These are phyloP conservation scores for Tuber microsphaerosporum DNA, from an alignment of 495 filamentous ascomycete genomes.

Conservation along the genomic window DNA sequence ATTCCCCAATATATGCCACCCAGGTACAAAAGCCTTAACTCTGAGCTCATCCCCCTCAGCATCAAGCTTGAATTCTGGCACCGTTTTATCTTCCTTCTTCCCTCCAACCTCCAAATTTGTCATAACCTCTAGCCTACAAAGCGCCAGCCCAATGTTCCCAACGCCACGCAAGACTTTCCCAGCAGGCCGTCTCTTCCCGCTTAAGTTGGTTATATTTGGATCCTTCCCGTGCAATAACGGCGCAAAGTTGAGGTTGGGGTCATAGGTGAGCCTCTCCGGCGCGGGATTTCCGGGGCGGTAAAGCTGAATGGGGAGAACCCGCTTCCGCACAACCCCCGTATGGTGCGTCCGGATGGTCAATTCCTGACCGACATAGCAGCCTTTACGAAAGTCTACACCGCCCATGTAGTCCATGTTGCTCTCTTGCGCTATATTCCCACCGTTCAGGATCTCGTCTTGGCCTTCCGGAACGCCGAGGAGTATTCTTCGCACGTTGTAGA, in stretches of 20 bases:
- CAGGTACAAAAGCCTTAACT: slow-evolving; percentile 80
- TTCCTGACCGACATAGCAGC: slow-evolving; percentile 95
- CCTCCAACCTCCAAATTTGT: slow-evolving; percentile 58
- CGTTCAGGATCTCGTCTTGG: slow-evolving; percentile 62
- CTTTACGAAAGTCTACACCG: slow-evolving; percentile 86
- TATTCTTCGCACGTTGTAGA: slow-evolving; percentile 65
- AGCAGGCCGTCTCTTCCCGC: slow-evolving; percentile 56
- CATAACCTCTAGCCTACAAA: slow-evolving; percentile 87
- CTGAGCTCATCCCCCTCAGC: slow-evolving; percentile 47
- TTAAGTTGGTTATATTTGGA: slow-evolving; percentile 42
- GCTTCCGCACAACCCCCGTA: slow-evolving; percentile 83
- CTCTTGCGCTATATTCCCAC: slow-evolving; percentile 68
- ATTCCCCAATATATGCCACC: slow-evolving; percentile 56
- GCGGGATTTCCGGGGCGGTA: slow-evolving; percentile 47
- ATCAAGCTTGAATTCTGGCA: slow-evolving; percentile 46
- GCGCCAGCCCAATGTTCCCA: slow-evolving; percentile 78
- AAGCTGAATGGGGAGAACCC: slow-evolving; percentile 76
- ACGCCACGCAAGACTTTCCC: slow-evolving; percentile 71
- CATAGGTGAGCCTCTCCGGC: slow-evolving; percentile 48
- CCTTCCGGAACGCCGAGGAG: slow-evolving; percentile 79
- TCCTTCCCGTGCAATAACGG: slow-evolving; percentile 20
- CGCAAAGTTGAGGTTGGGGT: slow-evolving; percentile 42
- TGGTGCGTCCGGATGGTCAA: slow-evolving; percentile 91
- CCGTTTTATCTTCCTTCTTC: slow-evolving; percentile 44
- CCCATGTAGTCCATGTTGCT: slow-evolving; percentile 74